phyloP scores from a whole-genome alignment of 1,139 yeast species.

The Nadsonia starkeyi-henricii region DNA sequence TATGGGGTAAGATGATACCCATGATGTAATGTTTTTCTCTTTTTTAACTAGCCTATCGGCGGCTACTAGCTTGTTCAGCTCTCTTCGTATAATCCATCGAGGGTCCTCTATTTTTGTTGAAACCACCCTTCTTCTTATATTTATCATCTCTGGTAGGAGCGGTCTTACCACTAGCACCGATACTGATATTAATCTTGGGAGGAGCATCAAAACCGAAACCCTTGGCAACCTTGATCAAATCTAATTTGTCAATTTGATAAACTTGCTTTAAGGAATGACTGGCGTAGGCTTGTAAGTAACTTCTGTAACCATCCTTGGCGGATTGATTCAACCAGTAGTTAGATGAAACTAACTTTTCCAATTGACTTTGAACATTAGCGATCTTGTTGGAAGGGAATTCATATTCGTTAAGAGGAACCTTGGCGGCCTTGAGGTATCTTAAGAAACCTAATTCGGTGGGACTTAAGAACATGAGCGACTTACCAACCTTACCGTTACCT shows the following conservation, averaged over 20 bases:
- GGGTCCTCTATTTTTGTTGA: neutral
- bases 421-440: slow-evolving; percentile 88
- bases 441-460: slow-evolving; percentile 91
- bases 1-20: neutral
- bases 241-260: slow-evolving; percentile 88
- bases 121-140: slow-evolving; percentile 5
- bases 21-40: slow-evolving; percentile 1
- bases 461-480: slow-evolving; percentile 83
- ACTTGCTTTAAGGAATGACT: slow-evolving; percentile 93
- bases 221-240: slow-evolving; percentile 85
- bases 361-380: slow-evolving; percentile 89
- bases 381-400: slow-evolving; percentile 90
- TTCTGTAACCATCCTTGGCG: slow-evolving; percentile 94
- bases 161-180: slow-evolving; percentile 80
- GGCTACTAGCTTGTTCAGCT: neutral
- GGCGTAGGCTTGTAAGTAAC: slow-evolving; percentile 93
- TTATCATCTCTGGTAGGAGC: slow-evolving; percentile 10
- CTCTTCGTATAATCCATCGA: neutral
- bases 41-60: neutral
- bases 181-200: slow-evolving; percentile 91
- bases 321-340: slow-evolving; percentile 90
- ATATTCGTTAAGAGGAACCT: slow-evolving; percentile 91
- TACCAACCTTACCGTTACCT: slow-evolving; percentile 85
- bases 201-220: slow-evolving; percentile 92
- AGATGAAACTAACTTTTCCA: slow-evolving; percentile 79